Evolutionary conservation across 257 asterid genomes (phyloP).

Genomic region (Orobanche coerulescens): DNA sequence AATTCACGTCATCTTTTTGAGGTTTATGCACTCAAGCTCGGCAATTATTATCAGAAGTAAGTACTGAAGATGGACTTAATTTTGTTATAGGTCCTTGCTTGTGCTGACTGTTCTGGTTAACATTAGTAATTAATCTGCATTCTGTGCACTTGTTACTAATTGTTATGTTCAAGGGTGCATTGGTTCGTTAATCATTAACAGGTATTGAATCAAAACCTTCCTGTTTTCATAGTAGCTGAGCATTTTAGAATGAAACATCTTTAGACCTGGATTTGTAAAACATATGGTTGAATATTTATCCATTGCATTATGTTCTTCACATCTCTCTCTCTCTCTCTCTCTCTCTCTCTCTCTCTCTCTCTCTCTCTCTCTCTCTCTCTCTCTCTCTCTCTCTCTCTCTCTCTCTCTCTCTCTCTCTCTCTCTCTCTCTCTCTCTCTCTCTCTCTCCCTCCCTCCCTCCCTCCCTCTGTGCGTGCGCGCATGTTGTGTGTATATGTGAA

Average conservation of each 20-base stretch:
- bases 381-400: too few relatives aligned
- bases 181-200: neutral
- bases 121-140: neutral
- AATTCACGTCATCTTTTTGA: slow-evolving; percentile 90
- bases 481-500: too few relatives aligned
- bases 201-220: neutral
- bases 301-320: too few relatives aligned
- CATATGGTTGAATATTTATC: neutral
- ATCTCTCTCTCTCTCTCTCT: too few relatives aligned
- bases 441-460: too few relatives aligned
- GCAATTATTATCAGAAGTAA: slow-evolving; percentile 60
- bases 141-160: slow-evolving; percentile 10
- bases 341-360: too few relatives aligned
- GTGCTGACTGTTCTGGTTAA: neutral
- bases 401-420: too few relatives aligned
- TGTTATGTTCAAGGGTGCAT: neutral
- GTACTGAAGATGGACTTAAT: slow-evolving; percentile 25
- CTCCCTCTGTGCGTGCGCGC: too few relatives aligned
- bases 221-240: neutral
- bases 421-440: too few relatives aligned
- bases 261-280: neutral
- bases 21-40: slow-evolving; percentile 76
- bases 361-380: too few relatives aligned
- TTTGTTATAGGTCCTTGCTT: slow-evolving; percentile 5
- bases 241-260: neutral